These are phyloP conservation scores for Thelephora terrestris DNA, from an alignment of 1,284 basidiomycete genomes.

Conservation along the genomic window DNA sequence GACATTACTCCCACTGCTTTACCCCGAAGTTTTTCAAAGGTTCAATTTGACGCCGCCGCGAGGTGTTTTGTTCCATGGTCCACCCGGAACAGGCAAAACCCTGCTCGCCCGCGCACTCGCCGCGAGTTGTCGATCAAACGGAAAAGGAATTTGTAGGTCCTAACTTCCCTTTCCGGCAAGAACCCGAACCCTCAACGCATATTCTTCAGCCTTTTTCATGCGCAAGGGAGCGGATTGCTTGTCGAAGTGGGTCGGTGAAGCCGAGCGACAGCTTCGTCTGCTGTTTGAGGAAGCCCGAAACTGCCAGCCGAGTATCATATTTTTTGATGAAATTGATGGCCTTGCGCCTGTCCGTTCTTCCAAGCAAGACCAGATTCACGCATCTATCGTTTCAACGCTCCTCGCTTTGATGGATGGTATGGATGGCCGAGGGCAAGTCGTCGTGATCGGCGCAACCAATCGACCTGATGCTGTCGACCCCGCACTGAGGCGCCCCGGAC, in stretches of 20 bases:
- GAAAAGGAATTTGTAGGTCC: slow-evolving; percentile 78
- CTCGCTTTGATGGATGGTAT: slow-evolving; percentile 99
- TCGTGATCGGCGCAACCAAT: slow-evolving; percentile 99
- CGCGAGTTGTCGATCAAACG: slow-evolving; percentile 84
- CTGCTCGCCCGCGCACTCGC: slow-evolving; percentile 90
- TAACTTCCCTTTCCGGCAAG: neutral
- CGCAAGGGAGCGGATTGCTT: slow-evolving; percentile 97
- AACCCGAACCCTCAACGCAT: neutral
- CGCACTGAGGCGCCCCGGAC: slow-evolving; percentile 85
- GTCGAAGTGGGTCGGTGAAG: slow-evolving; percentile 99
- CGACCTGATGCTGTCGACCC: slow-evolving; percentile 96
- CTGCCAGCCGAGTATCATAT: slow-evolving; percentile 92
- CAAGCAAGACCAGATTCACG: slow-evolving; percentile 99
- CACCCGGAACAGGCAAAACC: slow-evolving; percentile 93
- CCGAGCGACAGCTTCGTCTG: slow-evolving; percentile 90
- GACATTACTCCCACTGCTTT: slow-evolving; percentile 92
- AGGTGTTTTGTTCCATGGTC: slow-evolving; percentile 95
- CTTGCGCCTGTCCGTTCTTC: slow-evolving; percentile 95
- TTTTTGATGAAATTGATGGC: slow-evolving; percentile 98
- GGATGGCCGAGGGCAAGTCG: slow-evolving; percentile 95
- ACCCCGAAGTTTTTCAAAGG: slow-evolving; percentile 95
- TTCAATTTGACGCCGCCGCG: slow-evolving; percentile 94
- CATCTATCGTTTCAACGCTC: slow-evolving; percentile 93
- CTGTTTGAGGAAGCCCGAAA: slow-evolving; percentile 95
- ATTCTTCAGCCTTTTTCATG: slow-evolving; percentile 88